Evolutionary conservation across 495 filamentous ascomycete species (phyloP).

Genomic region (Staphylotrichum tortipilum): DNA sequence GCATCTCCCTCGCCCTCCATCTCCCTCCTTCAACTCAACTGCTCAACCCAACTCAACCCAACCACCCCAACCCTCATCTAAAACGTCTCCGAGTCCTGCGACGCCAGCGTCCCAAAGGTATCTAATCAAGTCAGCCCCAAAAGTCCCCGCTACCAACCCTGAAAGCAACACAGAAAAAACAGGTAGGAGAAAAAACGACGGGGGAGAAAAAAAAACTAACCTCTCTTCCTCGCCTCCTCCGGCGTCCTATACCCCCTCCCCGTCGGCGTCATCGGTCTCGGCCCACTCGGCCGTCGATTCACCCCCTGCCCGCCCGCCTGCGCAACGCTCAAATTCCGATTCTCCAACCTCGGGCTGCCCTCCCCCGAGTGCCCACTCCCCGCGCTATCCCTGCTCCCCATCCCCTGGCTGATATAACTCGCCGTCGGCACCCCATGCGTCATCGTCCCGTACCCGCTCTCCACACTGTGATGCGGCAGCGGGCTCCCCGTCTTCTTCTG

Average conservation of each 20-base stretch:
- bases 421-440: constrained; percentile 34
- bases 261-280: constrained; percentile 45
- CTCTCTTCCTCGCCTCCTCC: constrained; percentile 42
- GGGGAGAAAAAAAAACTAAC: constrained; percentile 26
- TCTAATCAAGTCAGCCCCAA: constrained; percentile 24
- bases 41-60: too few species aligned
- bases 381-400: constrained; percentile 8
- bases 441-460: constrained; percentile 42
- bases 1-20: not conserved
- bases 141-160: too few species aligned
- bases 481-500: constrained; percentile 31
- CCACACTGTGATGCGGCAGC: constrained; percentile 38
- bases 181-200: constrained; percentile 6
- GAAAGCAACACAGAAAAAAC: not conserved
- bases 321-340: constrained; percentile 39
- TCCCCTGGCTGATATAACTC: constrained; percentile 22
- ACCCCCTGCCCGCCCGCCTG: constrained; percentile 15
- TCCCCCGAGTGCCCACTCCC: constrained; percentile 14
- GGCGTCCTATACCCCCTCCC: constrained; percentile 22
- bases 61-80: constrained; percentile 18
- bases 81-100: constrained; percentile 47
- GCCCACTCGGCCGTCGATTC: constrained; percentile 39
- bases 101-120: constrained; percentile 45
- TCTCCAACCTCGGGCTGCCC: constrained; percentile 36
- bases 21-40: too few species aligned